Base-by-base conservation (phyloP, 1,284 basidiomycete genomes). In the Cutaneotrichosporon mucoides region DNA sequence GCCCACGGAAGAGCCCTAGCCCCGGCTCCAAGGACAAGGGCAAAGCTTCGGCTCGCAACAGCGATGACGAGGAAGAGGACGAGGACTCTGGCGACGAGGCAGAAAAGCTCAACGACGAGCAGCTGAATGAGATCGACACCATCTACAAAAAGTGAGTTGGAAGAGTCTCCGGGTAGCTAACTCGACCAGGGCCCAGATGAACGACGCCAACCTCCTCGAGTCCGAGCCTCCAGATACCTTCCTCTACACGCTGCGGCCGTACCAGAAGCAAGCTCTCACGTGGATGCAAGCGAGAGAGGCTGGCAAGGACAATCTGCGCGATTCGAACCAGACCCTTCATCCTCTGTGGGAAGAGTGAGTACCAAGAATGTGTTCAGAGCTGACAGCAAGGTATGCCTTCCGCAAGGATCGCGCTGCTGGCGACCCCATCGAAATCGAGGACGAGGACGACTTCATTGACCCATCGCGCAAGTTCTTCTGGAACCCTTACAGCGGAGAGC, bases 271-370 rank as follows among this genome's bases (percentile, higher is more conserved):
- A 75, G 94, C 93, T 2, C 81, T 98, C 54, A 81, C 81, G 84
- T 99, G 95, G 94, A 94, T 98, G 93, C 82, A 86, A 64, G 89
- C 87, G 1, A 84, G 94, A 66, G 94, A 97, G 78, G 84, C 82
- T 0, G 88, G 87, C 2, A 81, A 84, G 24, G 80, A 81, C 61
- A 84, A 86, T 53, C 86, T 87, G 15, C 84, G 90, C 52, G 85
- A 90, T 33, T 58, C 59, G 33, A 65, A 65, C 66, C 82, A 81
- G 6, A 86, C 88, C 1, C 86, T 98, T 81, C 92, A 99, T 78
- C 95, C 95, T 0, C 77, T 99, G 9, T 99, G 94, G 94, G 89
- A 90, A 79, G 86, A 92, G n/a, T n/a, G n/a, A n/a, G n/a, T n/a
- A n/a, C n/a, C n/a, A n/a, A n/a, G n/a, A n/a, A n/a, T n/a, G n/a